Evolutionary conservation across 2,329 filamentous ascomycete species (phyloP).

Genomic region (Aspergillus transmontanensis): DNA sequence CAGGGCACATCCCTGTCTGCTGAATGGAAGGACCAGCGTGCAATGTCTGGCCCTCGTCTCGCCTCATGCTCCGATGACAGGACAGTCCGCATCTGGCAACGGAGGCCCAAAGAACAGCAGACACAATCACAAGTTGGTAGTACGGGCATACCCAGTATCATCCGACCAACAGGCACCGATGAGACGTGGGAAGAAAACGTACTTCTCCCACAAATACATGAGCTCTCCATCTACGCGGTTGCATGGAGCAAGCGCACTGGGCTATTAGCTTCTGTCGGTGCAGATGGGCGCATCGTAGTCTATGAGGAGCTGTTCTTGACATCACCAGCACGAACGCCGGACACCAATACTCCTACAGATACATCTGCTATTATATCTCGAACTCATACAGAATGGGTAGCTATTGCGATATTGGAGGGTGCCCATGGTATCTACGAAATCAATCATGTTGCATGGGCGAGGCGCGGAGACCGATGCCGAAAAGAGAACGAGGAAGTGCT

Average conservation of each 20-base stretch:
- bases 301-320: slow-evolving; percentile 66
- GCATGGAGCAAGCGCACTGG: slow-evolving; percentile 80
- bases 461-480: slow-evolving; percentile 67
- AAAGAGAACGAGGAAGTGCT: slow-evolving; percentile 73
- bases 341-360: slow-evolving; percentile 23
- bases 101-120: slow-evolving; percentile 54
- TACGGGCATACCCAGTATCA: slow-evolving; percentile 79
- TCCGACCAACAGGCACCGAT: slow-evolving; percentile 69
- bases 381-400: slow-evolving; percentile 64
- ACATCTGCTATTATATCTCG: slow-evolving; percentile 29
- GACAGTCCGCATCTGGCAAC: slow-evolving; percentile 77
- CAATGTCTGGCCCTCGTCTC: slow-evolving; percentile 58
- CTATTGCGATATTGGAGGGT: slow-evolving; percentile 69
- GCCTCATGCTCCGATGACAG: slow-evolving; percentile 84
- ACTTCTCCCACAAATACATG: slow-evolving; percentile 73
- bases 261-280: slow-evolving; percentile 81
- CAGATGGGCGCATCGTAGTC: slow-evolving; percentile 78
- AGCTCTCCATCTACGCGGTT: slow-evolving; percentile 79
- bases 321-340: slow-evolving; percentile 23
- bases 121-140: slow-evolving; percentile 43
- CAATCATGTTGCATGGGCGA: slow-evolving; percentile 89
- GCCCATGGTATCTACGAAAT: slow-evolving; percentile 92
- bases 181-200: slow-evolving; percentile 84
- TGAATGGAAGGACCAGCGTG: slow-evolving; percentile 34
- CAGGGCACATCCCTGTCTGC: slow-evolving; percentile 10